Evolutionary conservation across 1,284 basidiomycete species (phyloP).

Genomic region (Cryptococcus neoformans): DNA sequence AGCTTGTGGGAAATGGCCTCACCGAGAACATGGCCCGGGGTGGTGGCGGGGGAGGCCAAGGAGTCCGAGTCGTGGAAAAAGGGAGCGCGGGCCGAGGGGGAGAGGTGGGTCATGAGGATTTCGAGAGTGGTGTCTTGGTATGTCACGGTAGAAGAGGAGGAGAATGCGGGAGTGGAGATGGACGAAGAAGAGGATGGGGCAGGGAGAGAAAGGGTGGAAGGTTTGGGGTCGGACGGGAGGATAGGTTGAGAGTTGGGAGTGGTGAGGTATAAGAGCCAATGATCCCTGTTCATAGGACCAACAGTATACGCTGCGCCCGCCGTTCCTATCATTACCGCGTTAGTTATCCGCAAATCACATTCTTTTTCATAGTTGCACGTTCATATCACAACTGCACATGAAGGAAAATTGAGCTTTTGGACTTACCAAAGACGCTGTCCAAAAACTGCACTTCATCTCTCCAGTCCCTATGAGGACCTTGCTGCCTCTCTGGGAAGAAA

Average conservation of each 20-base stretch:
- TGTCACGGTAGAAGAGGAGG: slow-evolving; percentile 9
- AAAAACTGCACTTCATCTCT: slow-evolving; percentile 87
- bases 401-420: too few species aligned
- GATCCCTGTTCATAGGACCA: slow-evolving; percentile 97
- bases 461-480: slow-evolving; percentile 94
- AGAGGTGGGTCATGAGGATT: slow-evolving; percentile 96
- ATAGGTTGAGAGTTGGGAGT: slow-evolving; percentile 53
- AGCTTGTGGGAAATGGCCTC: slow-evolving; percentile 65
- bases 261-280: slow-evolving; percentile 96
- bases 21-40: slow-evolving; percentile 60
- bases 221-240: slow-evolving; percentile 24
- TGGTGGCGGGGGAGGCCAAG: slow-evolving; percentile 12
- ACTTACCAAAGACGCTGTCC: slow-evolving; percentile 74
- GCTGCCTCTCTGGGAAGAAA: slow-evolving; percentile 98
- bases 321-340: slow-evolving; percentile 29
- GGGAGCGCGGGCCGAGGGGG: slow-evolving; percentile 65
- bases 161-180: background rate
- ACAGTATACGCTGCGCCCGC: slow-evolving; percentile 91
- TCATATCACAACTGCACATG: too few species aligned
- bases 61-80: slow-evolving; percentile 62
- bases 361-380: background rate
- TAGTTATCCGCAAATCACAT: background rate
- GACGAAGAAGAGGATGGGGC: slow-evolving; percentile 6
- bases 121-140: slow-evolving; percentile 87
- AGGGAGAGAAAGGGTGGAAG: slow-evolving; percentile 15